Percentiles rank a stretch among this genome's conserved stretches.
Conservation (phyloP, 345 rosid species). For the Cardamine chenopodiifolia region DNA sequence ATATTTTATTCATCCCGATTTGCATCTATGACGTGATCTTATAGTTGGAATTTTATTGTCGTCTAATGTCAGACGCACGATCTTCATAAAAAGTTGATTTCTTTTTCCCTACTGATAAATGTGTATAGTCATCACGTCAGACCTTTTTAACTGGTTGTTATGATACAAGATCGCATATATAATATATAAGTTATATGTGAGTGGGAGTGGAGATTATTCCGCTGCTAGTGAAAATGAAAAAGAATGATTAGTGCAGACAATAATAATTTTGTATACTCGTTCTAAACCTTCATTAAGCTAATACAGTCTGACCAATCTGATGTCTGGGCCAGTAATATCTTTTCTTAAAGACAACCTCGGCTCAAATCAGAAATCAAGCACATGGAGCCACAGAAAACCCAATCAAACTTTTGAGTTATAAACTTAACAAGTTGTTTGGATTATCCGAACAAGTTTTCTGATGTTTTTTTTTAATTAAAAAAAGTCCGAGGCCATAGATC, state of each 20-base stretch:
- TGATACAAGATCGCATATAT: constrained; percentile 26
- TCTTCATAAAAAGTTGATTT: constrained; percentile 1
- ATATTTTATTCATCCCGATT: neutral
- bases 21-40: constrained; percentile 42
- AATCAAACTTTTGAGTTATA: too few species aligned
- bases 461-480: too few species aligned
- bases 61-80: constrained; percentile 41
- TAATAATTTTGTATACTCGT: neutral
- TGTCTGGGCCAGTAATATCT: constrained; percentile 7
- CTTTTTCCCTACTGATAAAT: constrained; percentile 18
- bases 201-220: constrained; percentile 33
- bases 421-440: neutral
- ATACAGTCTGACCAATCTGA: constrained; percentile 31
- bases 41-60: constrained; percentile 24
- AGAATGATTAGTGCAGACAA: neutral
- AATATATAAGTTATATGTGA: constrained; percentile 1
- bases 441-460: neutral
- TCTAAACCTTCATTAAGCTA: constrained; percentile 25
- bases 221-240: constrained; percentile 29
- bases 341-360: constrained; percentile 11
- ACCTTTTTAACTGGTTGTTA: constrained; percentile 31
- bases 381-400: constrained; percentile 6
- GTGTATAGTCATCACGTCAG: constrained; percentile 27
- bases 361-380: constrained; percentile 25
- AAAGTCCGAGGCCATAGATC: neutral